phyloP scores from a whole-genome alignment of 768 basidiomycete genomes.

The Kwoniella dendrophila region DNA sequence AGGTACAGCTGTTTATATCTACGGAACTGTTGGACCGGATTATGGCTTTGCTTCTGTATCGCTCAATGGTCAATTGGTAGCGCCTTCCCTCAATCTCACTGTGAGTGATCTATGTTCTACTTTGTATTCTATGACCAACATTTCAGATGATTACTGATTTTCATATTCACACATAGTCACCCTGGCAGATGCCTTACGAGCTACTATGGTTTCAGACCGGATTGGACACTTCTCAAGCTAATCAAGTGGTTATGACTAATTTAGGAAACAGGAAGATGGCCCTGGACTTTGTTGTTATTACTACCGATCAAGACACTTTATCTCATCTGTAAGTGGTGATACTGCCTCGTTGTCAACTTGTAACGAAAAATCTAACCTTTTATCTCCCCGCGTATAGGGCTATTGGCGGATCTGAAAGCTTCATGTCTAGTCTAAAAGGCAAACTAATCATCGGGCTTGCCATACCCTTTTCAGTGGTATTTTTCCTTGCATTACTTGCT shows the following conservation, averaged over 20 bases:
- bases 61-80: conserved; percentile 30
- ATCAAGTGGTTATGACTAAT: conserved; percentile 39
- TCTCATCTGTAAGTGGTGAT: conserved; percentile 29
- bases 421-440: conserved; percentile 32
- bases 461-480: conserved; percentile 23
- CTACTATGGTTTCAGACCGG: conserved; percentile 47
- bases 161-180: conserved; percentile 20
- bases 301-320: conserved; percentile 23
- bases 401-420: conserved; percentile 4
- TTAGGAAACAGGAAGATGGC: conserved; percentile 35
- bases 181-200: conserved; percentile 40
- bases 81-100: conserved; percentile 24
- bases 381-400: not conserved
- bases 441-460: conserved; percentile 36
- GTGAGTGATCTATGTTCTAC: conserved; percentile 30
- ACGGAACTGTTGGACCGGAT: conserved; percentile 38
- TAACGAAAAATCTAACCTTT: not conserved
- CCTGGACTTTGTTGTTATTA: conserved; percentile 42
- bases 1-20: conserved; percentile 42
- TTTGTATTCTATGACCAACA: too few species aligned
- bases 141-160: too few species aligned
- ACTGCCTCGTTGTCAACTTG: not conserved
- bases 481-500: conserved; percentile 20
- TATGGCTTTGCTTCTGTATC: conserved; percentile 31
- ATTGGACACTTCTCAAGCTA: conserved; percentile 17